These are phyloP conservation scores for Fusarium nisikadoi DNA, from an alignment of 2,329 filamentous ascomycete genomes.

Conservation along the genomic window DNA sequence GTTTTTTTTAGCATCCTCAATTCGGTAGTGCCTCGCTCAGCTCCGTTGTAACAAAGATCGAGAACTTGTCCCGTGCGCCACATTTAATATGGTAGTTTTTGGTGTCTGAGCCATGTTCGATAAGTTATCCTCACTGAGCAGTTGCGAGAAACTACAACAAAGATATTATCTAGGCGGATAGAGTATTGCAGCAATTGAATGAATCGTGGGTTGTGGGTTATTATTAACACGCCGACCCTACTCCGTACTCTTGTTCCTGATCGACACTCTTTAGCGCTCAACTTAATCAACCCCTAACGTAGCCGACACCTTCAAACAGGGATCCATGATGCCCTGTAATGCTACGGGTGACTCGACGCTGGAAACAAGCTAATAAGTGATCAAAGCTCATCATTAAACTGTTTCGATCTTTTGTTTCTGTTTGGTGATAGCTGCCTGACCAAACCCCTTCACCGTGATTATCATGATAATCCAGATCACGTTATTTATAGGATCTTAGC, in stretches of 20 bases:
- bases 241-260: conserved; percentile 24
- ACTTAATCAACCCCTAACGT: conserved; percentile 18
- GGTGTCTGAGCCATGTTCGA: background rate
- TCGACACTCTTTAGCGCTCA: conserved; percentile 35
- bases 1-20: conserved; percentile 27
- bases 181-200: background rate
- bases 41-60: background rate
- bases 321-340: conserved; percentile 23
- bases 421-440: background rate
- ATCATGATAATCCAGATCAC: background rate
- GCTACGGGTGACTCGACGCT: background rate
- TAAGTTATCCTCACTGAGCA: background rate
- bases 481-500: background rate
- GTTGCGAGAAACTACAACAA: background rate
- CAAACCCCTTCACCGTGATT: background rate
- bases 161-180: background rate
- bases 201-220: background rate
- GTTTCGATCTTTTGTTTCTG: conserved; percentile 6
- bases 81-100: background rate
- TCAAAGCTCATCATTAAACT: conserved; percentile 1
- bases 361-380: background rate
- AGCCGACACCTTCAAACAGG: conserved; percentile 12
- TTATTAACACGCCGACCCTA: background rate
- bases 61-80: conserved; percentile 20
- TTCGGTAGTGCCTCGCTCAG: conserved; percentile 25